These are phyloP conservation scores for Cladobotryum mycophilum DNA, from an alignment of 2,329 filamentous ascomycete species.

Conservation along the genomic window DNA sequence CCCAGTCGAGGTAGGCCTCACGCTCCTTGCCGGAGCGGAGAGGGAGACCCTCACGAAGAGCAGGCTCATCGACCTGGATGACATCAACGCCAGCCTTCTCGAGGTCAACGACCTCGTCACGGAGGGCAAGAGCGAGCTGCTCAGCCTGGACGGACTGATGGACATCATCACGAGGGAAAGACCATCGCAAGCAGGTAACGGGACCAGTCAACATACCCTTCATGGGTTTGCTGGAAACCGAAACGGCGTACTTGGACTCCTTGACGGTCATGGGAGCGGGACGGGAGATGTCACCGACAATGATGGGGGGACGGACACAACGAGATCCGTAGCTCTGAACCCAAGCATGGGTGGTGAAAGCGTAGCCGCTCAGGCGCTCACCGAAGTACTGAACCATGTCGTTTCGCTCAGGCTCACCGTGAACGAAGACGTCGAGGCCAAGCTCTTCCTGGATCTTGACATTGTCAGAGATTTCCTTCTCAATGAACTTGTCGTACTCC, in stretches of 20 bases:
- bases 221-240: conserved; percentile 97
- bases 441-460: conserved; percentile 98
- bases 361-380: conserved; percentile 92
- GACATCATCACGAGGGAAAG: conserved; percentile 98
- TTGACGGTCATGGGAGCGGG: conserved; percentile 98
- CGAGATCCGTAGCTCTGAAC: conserved; percentile 98
- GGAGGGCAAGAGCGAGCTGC: conserved; percentile 96
- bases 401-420: conserved; percentile 99
- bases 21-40: conserved; percentile 91
- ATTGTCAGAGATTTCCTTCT: conserved; percentile 94
- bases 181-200: conserved; percentile 98
- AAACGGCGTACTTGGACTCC: conserved; percentile 98
- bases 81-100: conserved; percentile 94
- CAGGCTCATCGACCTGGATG: conserved; percentile 99
- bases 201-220: conserved; percentile 99
- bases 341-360: conserved; percentile 99
- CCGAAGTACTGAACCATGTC: conserved; percentile 99
- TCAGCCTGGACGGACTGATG: conserved; percentile 99
- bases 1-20: conserved; percentile 95
- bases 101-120: conserved; percentile 96
- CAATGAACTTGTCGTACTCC: conserved; percentile 98
- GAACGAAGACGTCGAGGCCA: conserved; percentile 91
- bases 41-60: conserved; percentile 97
- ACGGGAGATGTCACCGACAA: conserved; percentile 97
- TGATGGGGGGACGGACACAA: conserved; percentile 95